Evolutionary conservation across 495 filamentous ascomycete genomes (phyloP), one percentile per base, ranked within the genome.

Genomic region (Peziza echinospora): DNA sequence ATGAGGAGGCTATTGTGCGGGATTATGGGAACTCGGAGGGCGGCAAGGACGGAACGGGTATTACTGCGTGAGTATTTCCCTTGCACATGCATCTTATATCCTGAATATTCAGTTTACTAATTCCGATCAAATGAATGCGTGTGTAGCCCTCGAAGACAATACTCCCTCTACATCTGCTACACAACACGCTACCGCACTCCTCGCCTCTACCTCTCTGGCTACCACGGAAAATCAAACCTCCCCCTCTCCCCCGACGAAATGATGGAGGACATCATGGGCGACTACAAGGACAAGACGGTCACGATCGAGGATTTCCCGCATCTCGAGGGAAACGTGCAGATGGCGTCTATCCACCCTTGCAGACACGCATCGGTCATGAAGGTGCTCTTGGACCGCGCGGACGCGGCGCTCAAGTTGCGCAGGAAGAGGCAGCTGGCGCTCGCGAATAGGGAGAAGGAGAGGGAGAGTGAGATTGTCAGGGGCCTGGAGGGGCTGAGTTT

Each of bases 271-370:
- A 96, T 99, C 55, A 81, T 94, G 24, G 87, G 91, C 55, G 91
- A 99, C 69, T 99, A 99, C 70, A 92, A 93, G 60, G 87, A 96
- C 65, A 99, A 99, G 67, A 99, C 89, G 6, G 89, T 99, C 49
- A 99, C 91, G 13, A 75, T 96, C 34, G 91, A 99, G 62, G 84
- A 93, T 60, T 99, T 99, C 62, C 84, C 84, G 21, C 91, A 85
- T 68, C 85, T 82, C 57, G 78, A 82, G 43, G 71, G 70, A 54
- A 73, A 69, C 48, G 72, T 93, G 53, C 91, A 92, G 67, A 99
- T 93, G 78, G 91, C 89, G 24, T 84, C 77, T 47, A 81, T 99
- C 22, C 91, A 99, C 57, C 91, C 91, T 5, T 77, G 73, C 68
- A 83, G 81, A 52, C 91, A 99, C 53, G 89, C 87, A 5, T 77